Evolutionary conservation across 129 eudicot species (phyloP).

Genomic region (Deinandra increscens): DNA sequence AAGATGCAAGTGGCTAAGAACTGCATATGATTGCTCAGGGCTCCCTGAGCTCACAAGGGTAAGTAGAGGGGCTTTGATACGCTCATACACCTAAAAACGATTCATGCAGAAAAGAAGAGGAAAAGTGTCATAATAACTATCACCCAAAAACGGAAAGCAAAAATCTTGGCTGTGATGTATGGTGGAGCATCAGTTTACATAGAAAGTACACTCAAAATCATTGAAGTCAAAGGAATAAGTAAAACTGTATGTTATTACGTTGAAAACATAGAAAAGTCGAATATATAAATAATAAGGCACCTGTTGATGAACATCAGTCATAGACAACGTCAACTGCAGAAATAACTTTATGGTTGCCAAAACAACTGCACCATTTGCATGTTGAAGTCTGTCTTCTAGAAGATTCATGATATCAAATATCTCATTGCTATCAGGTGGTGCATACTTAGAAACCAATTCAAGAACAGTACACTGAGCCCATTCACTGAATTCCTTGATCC

Average conservation of each 20-base stretch:
- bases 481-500: slow-evolving; percentile 94
- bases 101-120: not conserved
- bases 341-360: slow-evolving; percentile 93
- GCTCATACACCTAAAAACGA: slow-evolving; percentile 73
- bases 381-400: slow-evolving; percentile 96
- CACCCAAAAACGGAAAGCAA: slow-evolving; percentile 12
- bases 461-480: slow-evolving; percentile 98
- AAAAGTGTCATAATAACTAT: not conserved
- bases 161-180: not conserved
- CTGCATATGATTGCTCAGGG: slow-evolving; percentile 93
- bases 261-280: not conserved
- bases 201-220: slow-evolving; percentile 2
- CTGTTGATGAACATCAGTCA: slow-evolving; percentile 98
- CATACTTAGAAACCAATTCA: slow-evolving; percentile 89
- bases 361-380: slow-evolving; percentile 98
- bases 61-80: slow-evolving; percentile 91
- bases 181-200: not conserved
- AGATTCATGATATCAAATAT: slow-evolving; percentile 98
- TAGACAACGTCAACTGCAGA: slow-evolving; percentile 83
- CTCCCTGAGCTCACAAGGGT: slow-evolving; percentile 95
- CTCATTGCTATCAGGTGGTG: slow-evolving; percentile 84
- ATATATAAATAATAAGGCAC: slow-evolving; percentile 32
- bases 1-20: slow-evolving; percentile 88
- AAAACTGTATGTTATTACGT: not conserved
- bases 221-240: slow-evolving; percentile 1